Evolutionary conservation across 116 monocot species (phyloP).

Genomic region (Thalassia testudinum): DNA sequence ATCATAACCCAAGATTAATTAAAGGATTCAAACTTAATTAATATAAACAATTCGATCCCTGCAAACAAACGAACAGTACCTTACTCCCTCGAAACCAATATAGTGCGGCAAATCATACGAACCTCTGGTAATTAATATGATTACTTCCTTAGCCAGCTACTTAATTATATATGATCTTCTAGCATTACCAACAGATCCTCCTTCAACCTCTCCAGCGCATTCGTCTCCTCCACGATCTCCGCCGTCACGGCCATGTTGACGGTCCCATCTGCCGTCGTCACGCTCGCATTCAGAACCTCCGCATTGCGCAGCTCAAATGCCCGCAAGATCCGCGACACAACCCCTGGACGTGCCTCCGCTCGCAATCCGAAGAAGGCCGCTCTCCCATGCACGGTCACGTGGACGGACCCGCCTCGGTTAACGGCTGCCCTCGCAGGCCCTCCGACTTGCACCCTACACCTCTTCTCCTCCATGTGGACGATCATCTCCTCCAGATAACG

Average conservation of each 20-base stretch:
- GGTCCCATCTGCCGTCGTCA: background rate
- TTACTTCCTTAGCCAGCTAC: too few species aligned
- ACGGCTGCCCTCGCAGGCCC: background rate
- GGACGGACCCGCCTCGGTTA: background rate
- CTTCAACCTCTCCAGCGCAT: conserved; percentile 5
- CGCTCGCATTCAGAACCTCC: conserved; percentile 16
- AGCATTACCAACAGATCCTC: conserved; percentile 3
- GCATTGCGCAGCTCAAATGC: conserved; percentile 31
- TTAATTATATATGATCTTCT: too few species aligned
- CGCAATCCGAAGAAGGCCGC: conserved; percentile 23
- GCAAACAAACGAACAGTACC: too few species aligned
- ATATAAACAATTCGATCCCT: too few species aligned
- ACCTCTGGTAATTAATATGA: too few species aligned
- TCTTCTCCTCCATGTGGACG: conserved; percentile 18
- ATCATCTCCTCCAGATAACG: conserved; percentile 20
- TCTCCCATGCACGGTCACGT: conserved; percentile 7
- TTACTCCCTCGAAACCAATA: too few species aligned
- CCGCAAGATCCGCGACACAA: conserved; percentile 10
- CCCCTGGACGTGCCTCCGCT: conserved; percentile 6
- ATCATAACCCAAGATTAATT: too few species aligned
- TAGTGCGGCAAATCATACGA: too few species aligned
- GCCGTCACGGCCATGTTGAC: conserved; percentile 10
- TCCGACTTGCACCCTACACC: background rate
- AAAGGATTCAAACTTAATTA: too few species aligned
- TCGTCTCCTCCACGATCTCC: conserved; percentile 4